phyloP scores from a whole-genome alignment of 2,329 filamentous ascomycete genomes.

The Chrysosphaeria jannelii region DNA sequence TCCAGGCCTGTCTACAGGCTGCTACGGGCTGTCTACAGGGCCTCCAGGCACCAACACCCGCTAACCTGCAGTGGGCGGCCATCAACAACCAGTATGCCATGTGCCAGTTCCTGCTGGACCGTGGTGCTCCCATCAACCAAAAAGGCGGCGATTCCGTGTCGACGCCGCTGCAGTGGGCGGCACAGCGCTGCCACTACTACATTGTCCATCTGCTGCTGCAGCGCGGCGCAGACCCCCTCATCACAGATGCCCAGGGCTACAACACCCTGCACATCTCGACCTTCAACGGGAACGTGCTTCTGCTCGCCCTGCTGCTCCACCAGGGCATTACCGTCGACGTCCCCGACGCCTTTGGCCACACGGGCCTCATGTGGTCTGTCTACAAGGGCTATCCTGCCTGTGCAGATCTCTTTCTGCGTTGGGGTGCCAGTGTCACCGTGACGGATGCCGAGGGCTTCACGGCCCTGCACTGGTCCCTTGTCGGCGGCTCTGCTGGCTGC shows the following conservation, averaged over 20 bases:
- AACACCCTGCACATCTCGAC: slow-evolving; percentile 93
- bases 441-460: slow-evolving; percentile 82
- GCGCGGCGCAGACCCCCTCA: slow-evolving; percentile 70
- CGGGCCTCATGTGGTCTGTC: slow-evolving; percentile 90
- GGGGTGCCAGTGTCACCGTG: slow-evolving; percentile 82
- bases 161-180: slow-evolving; percentile 88
- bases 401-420: slow-evolving; percentile 73
- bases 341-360: slow-evolving; percentile 69
- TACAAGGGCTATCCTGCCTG: slow-evolving; percentile 90
- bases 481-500: slow-evolving; percentile 70
- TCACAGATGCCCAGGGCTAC: slow-evolving; percentile 86
- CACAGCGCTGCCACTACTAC: slow-evolving; percentile 89
- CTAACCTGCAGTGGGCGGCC: slow-evolving; percentile 54
- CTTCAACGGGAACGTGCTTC: slow-evolving; percentile 81
- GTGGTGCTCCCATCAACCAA: slow-evolving; percentile 70
- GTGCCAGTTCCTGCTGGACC: slow-evolving; percentile 73
- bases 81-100: slow-evolving; percentile 97
- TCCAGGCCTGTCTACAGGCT: not conserved
- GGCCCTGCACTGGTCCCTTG: slow-evolving; percentile 82
- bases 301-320: slow-evolving; percentile 70
- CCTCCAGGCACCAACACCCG: no score
- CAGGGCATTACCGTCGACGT: slow-evolving; percentile 89
- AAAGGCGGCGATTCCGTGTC: slow-evolving; percentile 89
- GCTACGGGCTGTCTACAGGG: no score
- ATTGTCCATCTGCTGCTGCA: slow-evolving; percentile 77